These are phyloP conservation scores for Aphanomyces invadans DNA, from an alignment of 352 stramenopile genomes.

Conservation along the genomic window DNA sequence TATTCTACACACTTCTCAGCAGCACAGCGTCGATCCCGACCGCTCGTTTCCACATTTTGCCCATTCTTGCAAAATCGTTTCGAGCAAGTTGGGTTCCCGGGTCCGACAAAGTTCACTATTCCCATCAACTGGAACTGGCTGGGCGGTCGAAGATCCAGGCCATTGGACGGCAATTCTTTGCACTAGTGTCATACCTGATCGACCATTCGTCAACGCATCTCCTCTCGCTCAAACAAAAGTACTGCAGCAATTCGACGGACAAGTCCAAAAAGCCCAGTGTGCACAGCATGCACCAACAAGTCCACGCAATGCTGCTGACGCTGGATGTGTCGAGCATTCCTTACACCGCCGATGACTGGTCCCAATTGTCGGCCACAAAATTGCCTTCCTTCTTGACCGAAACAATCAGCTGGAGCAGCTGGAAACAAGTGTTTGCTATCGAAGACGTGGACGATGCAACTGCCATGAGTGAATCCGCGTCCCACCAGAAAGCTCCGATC, in stretches of 20 bases:
- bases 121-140: conserved; percentile 61
- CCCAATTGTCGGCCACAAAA: conserved; percentile 45
- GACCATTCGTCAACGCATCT: conserved; percentile 28
- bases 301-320: conserved; percentile 64
- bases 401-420: conserved; percentile 62
- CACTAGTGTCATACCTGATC: conserved; percentile 49
- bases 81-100: neutral
- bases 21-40: conserved; percentile 47
- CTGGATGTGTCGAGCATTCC: conserved; percentile 76
- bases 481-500: conserved; percentile 41
- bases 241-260: neutral
- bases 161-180: conserved; percentile 62
- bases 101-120: conserved; percentile 63
- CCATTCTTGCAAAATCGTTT: conserved; percentile 64
- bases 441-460: conserved; percentile 41
- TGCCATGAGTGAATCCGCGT: conserved; percentile 27
- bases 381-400: conserved; percentile 60
- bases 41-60: conserved; percentile 62
- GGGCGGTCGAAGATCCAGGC: conserved; percentile 34
- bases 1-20: conserved; percentile 50
- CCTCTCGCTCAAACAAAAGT: conserved; percentile 10
- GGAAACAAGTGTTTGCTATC: conserved; percentile 51
- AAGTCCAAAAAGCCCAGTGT: conserved; percentile 25
- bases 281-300: conserved; percentile 37
- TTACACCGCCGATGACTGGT: conserved; percentile 55